phyloP scores from a whole-genome alignment of 176 grass and related monocot genomes.

The Musa troglodytarum region DNA sequence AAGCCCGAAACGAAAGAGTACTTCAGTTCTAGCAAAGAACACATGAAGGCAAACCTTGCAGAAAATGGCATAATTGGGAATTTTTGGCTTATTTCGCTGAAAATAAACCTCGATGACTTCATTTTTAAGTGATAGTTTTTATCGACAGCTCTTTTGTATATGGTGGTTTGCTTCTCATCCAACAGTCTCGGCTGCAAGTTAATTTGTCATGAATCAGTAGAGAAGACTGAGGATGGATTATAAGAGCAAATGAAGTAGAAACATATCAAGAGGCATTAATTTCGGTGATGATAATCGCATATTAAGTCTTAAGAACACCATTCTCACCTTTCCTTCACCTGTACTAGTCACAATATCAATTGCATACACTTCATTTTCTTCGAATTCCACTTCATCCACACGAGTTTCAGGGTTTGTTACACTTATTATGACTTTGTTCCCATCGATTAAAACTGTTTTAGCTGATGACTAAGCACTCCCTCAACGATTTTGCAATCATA shows the following conservation, averaged over 20 bases:
- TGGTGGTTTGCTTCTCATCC: constrained; percentile 98
- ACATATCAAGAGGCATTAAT: too few species aligned
- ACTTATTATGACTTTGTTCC: constrained; percentile 89
- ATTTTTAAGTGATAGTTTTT: constrained; percentile 98
- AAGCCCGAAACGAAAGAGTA: neutral
- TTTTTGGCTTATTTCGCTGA: constrained; percentile 97
- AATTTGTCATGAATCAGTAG: too few species aligned
- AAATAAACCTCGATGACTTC: constrained; percentile 98
- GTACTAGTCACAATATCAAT: constrained; percentile 94
- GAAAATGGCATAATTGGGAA: constrained; percentile 98
- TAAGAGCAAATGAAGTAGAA: too few species aligned
- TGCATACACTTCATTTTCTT: constrained; percentile 98
- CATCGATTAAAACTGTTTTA: constrained; percentile 98
- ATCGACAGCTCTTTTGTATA: constrained; percentile 96
- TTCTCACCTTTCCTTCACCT: constrained; percentile 84
- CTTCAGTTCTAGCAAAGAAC: neutral
- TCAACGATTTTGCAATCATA: constrained; percentile 99
- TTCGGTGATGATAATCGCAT: neutral
- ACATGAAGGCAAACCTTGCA: constrained; percentile 45
- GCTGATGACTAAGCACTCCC: constrained; percentile 98
- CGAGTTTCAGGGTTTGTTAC: constrained; percentile 81
- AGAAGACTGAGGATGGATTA: too few species aligned
- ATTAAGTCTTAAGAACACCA: neutral
- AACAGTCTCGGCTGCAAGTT: constrained; percentile 62
- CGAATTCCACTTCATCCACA: constrained; percentile 97